Evolutionary conservation across 1,284 basidiomycete species (phyloP), one percentile per base, ranked within the genome.

Genomic region (Cerrena zonata): DNA sequence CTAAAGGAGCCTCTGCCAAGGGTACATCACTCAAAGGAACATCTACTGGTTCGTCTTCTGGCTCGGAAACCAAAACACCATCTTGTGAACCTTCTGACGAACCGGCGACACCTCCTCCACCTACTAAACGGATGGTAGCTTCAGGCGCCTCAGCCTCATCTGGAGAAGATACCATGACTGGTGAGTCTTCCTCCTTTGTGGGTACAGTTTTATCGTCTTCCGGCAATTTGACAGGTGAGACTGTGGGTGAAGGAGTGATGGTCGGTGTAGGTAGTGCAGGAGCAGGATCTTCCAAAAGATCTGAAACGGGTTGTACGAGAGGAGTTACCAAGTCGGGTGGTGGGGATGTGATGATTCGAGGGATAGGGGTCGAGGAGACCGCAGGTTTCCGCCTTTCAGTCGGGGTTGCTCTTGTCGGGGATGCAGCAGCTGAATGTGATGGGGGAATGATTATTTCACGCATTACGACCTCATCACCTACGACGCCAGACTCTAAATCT

Each of bases 401-500:
- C 37, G 30, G 47, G 11, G 47, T 30, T 23, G 37, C 13, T 13
- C 34, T 49, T 23, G 49, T 34, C 25, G 51, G 25, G 19, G 52
- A 45, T 15, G 26, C 25, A 11, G 45, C 34, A 48, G 48, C 24
- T 26, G 36, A 37, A 7, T 25, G 44, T n/a, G n/a, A n/a, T 7
- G 59, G 52, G 22, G 51, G 53, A 27, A 47, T 52, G 10, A 63
- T 63, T 24, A 70, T 58, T 50, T 78, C 76, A 42, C 70, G 73
- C 63, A 78, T 72, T 15, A 34, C 30, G 40, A 63, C 56, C 11
- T 60, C 48, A 23, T 66, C 65, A n/a, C 69, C 71, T n/a, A n/a
- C n/a, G n/a, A n/a, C n/a, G 5, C 79, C 80, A 23, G 79, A 68
- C 60, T 88, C 86, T 5, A 86, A 61, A 57, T 87, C 84, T n/a